A percentile compares a stretch with the other conserved stretches of the same genome.
These are phyloP conservation scores for Puccinia hordei DNA, from an alignment of 1,284 basidiomycete species.

Conservation along the genomic window DNA sequence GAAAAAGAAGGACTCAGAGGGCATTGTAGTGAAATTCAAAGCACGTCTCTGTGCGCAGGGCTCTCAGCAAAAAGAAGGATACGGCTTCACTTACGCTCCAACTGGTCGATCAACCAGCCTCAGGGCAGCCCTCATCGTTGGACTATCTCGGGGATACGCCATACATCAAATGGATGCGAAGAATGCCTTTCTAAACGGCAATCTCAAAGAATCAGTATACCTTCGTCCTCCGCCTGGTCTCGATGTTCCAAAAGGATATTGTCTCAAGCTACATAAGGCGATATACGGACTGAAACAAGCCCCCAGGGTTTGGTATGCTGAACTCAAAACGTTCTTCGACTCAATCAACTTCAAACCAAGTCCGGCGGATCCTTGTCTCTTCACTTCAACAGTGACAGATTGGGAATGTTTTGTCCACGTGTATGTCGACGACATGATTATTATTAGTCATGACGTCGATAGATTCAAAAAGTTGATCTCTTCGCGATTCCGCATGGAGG, in stretches of 20 bases:
- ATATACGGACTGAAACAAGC: constrained; percentile 41
- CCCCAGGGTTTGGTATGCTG: constrained; percentile 1
- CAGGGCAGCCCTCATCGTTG: not conserved
- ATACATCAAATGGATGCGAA: constrained; percentile 35
- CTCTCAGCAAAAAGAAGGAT: not conserved
- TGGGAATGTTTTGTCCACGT: constrained; percentile 28
- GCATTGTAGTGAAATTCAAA: constrained; percentile 1
- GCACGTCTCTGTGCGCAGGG: constrained; percentile 20
- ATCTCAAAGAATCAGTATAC: not conserved
- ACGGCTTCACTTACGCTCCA: not conserved
- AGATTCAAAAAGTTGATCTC: constrained; percentile 30
- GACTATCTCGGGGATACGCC: not conserved
- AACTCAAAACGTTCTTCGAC: constrained; percentile 5
- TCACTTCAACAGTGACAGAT: not conserved
- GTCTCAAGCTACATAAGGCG: constrained; percentile 8
- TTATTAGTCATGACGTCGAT: constrained; percentile 2
- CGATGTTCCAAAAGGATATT: not conserved
- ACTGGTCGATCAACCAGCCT: not conserved
- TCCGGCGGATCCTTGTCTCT: not conserved
- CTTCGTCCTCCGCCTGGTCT: constrained; percentile 2
- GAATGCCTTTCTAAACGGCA: constrained; percentile 24
- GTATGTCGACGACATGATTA: constrained; percentile 28
- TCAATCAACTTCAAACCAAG: not conserved
- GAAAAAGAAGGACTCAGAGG: not conserved
- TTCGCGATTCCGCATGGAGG: constrained; percentile 1